Evolutionary conservation across 2,329 filamentous ascomycete species (phyloP).

Genomic region (Xylariaceae sp.): DNA sequence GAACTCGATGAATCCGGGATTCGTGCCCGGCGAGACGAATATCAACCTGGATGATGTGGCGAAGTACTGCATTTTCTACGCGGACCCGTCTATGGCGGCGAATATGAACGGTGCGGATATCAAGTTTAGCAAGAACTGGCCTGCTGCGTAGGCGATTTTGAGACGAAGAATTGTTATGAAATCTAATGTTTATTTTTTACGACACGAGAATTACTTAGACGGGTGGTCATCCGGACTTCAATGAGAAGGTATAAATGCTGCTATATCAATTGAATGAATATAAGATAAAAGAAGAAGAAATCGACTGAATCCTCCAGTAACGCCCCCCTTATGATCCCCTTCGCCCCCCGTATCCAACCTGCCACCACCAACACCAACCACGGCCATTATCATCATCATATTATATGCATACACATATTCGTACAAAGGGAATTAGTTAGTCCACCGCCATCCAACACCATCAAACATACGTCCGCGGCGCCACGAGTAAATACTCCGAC

Average conservation of each 20-base stretch:
- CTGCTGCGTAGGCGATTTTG: constrained; percentile 6
- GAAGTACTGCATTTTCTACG: constrained; percentile 30
- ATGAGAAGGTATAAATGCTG: background rate
- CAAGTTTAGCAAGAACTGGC: constrained; percentile 27
- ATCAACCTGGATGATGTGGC: constrained; percentile 35
- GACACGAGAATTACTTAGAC: background rate
- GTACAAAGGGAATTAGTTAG: constrained; percentile 27
- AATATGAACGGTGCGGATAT: constrained; percentile 23
- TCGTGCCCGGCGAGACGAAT: constrained; percentile 25
- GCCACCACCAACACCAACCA: too few relatives aligned
- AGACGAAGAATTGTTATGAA: background rate
- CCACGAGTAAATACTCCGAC: constrained; percentile 16
- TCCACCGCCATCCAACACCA: background rate
- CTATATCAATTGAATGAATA: background rate
- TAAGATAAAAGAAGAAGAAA: background rate
- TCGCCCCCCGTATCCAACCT: too few relatives aligned
- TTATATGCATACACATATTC: background rate
- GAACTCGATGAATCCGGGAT: constrained; percentile 28
- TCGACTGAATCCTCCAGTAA: background rate
- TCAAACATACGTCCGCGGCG: constrained; percentile 24
- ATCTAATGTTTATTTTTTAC: background rate
- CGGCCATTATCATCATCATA: background rate
- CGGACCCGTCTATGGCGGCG: constrained; percentile 22
- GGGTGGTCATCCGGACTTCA: background rate
- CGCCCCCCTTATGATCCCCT: too few relatives aligned